Evolutionary conservation across 305 asterid genomes (phyloP).

Genomic region (Withania somnifera): DNA sequence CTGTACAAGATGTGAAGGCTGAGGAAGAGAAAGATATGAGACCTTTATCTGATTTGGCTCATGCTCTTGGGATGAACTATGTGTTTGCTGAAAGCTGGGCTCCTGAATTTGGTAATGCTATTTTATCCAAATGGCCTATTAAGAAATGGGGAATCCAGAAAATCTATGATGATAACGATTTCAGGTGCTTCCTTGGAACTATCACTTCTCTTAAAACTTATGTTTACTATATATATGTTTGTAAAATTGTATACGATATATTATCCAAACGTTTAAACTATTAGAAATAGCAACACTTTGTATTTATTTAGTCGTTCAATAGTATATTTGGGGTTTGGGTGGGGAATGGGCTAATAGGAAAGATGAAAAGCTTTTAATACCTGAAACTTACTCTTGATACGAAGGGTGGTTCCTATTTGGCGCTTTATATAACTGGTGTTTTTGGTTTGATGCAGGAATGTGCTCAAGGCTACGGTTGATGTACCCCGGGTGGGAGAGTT

Average conservation of each 20-base stretch:
- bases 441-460: slow-evolving; percentile 44
- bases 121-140: slow-evolving; percentile 81
- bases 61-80: slow-evolving; percentile 71
- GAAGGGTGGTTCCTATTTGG: not conserved
- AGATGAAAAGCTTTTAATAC: not conserved
- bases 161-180: slow-evolving; percentile 71
- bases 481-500: slow-evolving; percentile 75
- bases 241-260: not conserved
- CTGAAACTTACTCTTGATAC: not conserved
- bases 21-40: slow-evolving; percentile 75
- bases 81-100: slow-evolving; percentile 99
- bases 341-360: not conserved
- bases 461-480: slow-evolving; percentile 74
- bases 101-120: slow-evolving; percentile 88
- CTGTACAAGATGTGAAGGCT: slow-evolving; percentile 88
- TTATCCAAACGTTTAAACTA: not conserved
- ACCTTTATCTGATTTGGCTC: slow-evolving; percentile 76
- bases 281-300: not conserved
- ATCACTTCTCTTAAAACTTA: not conserved
- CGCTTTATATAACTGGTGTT: not conserved
- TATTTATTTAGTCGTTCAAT: not conserved
- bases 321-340: not conserved
- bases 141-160: slow-evolving; percentile 64
- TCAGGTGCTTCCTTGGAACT: slow-evolving; percentile 39
- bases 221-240: not conserved